Base-by-base conservation (phyloP, 768 basidiomycete genomes). In the Leccinum aurantiacum region DNA sequence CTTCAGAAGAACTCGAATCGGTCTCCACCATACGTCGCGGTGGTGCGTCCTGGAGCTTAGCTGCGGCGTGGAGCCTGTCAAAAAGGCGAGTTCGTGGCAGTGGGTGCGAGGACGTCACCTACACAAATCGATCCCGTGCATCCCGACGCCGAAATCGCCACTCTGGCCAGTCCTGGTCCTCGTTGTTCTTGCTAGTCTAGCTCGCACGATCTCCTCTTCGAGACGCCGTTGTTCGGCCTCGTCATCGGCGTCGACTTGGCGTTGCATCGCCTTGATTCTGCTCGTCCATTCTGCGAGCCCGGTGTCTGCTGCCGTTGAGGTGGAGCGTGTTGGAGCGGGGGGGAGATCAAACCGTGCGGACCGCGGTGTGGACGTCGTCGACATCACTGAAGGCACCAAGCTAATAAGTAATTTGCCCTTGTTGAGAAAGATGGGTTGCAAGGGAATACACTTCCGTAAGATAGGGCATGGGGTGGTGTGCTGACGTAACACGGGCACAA, bases 251-350 rank as follows among this genome's bases (percentile, higher is more conserved):
- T 93, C 91, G 25, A 91, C 87, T 66, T 91, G 89, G 60, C 84
- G 82, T 70, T 92, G 91, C 72, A 93, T 75, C 15, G 84, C 88
- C 70, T 87, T 88, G 71, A 93, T 91, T 77, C 82, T 87, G 74
- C 77, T 87, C 14, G 90, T 83, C 91, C 91, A 93, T 71, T 93
- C 89, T 15, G 89, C 81, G n/a, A 91, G 79, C 53, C 84, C 87
- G 3, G 79, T 77, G 65, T 90, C 89, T 19, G 86, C 78, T 17
- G 67, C 53, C 7, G 63, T 41, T 4, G 69, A 58, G 35, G 22
- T 52, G 48, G 73, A 57, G 61, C 49, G 17, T 0, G 61, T 13
- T 44, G 74, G 72, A 25, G 72, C 72, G 25, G 70, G 51, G 10
- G 82, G 79, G 19, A 77, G 67, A 66, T 82, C 76, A 49, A 80